Conservation (phyloP, 2,329 filamentous ascomycete genomes). For the Alternaria gaisen region DNA sequence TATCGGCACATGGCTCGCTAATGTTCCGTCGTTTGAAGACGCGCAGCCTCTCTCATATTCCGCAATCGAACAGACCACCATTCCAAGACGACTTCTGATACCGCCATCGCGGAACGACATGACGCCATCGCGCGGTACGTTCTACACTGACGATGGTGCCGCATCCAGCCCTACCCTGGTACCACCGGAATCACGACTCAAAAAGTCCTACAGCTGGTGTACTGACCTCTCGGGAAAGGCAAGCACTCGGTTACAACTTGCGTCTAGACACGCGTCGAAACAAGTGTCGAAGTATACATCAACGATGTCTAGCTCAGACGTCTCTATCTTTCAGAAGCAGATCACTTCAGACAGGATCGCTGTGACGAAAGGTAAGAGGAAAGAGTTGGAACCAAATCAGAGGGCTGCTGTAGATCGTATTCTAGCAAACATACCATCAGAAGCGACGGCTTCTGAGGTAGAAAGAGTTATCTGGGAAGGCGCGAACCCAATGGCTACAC, state of each 20-base stretch:
- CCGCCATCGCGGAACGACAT: slow-evolving; percentile 19
- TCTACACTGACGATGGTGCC: slow-evolving; percentile 41
- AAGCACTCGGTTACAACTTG: slow-evolving; percentile 12
- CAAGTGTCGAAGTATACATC: slow-evolving; percentile 26
- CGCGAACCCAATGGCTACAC: slow-evolving; percentile 40
- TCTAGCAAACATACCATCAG: slow-evolving; percentile 35
- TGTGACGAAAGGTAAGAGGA: slow-evolving; percentile 38
- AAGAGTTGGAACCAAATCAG: slow-evolving; percentile 34
- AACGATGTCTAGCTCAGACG: slow-evolving; percentile 35
- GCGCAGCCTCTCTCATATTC: slow-evolving; percentile 29
- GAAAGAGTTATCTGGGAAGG: slow-evolving; percentile 44
- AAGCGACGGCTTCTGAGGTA: slow-evolving; percentile 35
- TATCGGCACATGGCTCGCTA: slow-evolving; percentile 43
- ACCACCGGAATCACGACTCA: slow-evolving; percentile 27
- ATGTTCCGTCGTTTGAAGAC: slow-evolving; percentile 36
- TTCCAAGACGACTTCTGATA: slow-evolving; percentile 16
- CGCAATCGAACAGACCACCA: slow-evolving; percentile 4
- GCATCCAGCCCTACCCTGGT: slow-evolving; percentile 33
- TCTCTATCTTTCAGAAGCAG: slow-evolving; percentile 38
- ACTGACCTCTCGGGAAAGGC: slow-evolving; percentile 30
- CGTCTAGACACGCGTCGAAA: slow-evolving; percentile 15
- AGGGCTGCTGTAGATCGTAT: slow-evolving; percentile 41
- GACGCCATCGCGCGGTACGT: slow-evolving; percentile 37
- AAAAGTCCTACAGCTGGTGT: slow-evolving; percentile 36
- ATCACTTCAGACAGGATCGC: slow-evolving; percentile 43